Conservation (phyloP, 352 stramenopile genomes). For the Globisporangium carolinianum region DNA sequence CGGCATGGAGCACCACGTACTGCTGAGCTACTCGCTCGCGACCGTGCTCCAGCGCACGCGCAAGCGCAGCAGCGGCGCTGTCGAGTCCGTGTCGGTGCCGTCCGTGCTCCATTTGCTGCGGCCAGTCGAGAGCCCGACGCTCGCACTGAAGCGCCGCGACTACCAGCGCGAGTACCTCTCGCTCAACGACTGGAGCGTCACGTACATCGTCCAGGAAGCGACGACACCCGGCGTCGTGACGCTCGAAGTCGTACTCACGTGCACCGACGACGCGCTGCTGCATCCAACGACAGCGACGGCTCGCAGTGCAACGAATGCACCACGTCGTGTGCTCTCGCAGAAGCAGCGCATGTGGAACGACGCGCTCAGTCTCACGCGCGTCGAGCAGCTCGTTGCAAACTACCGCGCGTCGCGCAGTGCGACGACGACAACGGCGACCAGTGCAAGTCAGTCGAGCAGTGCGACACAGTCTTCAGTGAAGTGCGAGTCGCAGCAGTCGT, state of each 20-base stretch:
- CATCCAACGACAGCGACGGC: background rate
- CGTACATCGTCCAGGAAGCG: slow-evolving; percentile 63
- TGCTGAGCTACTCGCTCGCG: slow-evolving; percentile 55
- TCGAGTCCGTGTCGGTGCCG: slow-evolving; percentile 27
- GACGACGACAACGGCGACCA: background rate
- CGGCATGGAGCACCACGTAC: slow-evolving; percentile 39
- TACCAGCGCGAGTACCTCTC: slow-evolving; percentile 33
- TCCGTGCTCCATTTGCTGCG: slow-evolving; percentile 64
- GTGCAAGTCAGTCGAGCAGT: background rate
- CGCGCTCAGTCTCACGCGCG: slow-evolving; percentile 43
- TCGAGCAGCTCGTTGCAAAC: slow-evolving; percentile 47
- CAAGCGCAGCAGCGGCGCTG: slow-evolving; percentile 26
- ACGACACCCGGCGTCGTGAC: slow-evolving; percentile 23
- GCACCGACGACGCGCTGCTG: slow-evolving; percentile 22
- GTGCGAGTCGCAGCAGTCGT: background rate
- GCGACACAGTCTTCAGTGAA: background rate
- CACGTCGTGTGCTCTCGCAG: slow-evolving; percentile 2
- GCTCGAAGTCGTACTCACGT: slow-evolving; percentile 60
- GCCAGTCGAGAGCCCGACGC: slow-evolving; percentile 26
- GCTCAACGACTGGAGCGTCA: slow-evolving; percentile 45
- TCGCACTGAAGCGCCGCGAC: slow-evolving; percentile 26
- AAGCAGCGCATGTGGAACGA: slow-evolving; percentile 48
- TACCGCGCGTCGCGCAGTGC: slow-evolving; percentile 21
- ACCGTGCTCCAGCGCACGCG: slow-evolving; percentile 54
- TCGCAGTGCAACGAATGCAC: slow-evolving; percentile 12